Conservation (phyloP, 441 rosid genomes). For the Flueggea neowawraea region DNA sequence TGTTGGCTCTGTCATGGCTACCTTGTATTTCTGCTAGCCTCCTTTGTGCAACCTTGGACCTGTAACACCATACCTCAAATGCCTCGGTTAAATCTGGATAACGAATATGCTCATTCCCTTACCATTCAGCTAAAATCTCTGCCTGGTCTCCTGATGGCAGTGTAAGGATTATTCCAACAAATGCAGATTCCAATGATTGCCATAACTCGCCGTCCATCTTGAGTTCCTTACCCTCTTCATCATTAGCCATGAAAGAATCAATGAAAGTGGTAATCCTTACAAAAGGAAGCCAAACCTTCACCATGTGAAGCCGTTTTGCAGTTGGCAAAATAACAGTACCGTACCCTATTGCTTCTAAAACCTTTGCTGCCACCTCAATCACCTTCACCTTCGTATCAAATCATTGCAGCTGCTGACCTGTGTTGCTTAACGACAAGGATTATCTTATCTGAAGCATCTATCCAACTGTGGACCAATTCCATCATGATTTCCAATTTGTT, state of each 20-base stretch:
- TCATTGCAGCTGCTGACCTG: conserved; percentile 28
- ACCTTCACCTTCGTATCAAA: conserved; percentile 52
- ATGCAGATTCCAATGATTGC: conserved; percentile 78
- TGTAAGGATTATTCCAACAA: conserved; percentile 67
- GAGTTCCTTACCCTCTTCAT: conserved; percentile 30
- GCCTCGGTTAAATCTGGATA: conserved; percentile 96
- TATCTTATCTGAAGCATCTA: conserved; percentile 69
- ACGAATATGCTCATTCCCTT: conserved; percentile 38
- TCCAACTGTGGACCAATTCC: conserved; percentile 74
- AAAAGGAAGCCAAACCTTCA: conserved; percentile 90
- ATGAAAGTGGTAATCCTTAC: conserved; percentile 59
- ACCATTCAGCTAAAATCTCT: conserved; percentile 80
- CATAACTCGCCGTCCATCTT: conserved; percentile 75
- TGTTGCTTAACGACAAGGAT: conserved; percentile 37
- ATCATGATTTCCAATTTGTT: conserved; percentile 75
- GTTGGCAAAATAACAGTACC: conserved; percentile 78
- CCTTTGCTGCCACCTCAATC: conserved; percentile 71
- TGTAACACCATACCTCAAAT: conserved; percentile 86
- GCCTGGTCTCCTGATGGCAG: conserved; percentile 84
- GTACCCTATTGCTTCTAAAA: conserved; percentile 69
- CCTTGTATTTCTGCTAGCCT: conserved; percentile 41
- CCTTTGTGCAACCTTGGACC: conserved; percentile 82
- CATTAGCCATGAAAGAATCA: conserved; percentile 33
- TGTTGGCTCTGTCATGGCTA: conserved; percentile 17
- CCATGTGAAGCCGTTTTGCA: conserved; percentile 57